Conservation (phyloP, 192 early-diverging fungal species). For the Linnemannia elongata region DNA sequence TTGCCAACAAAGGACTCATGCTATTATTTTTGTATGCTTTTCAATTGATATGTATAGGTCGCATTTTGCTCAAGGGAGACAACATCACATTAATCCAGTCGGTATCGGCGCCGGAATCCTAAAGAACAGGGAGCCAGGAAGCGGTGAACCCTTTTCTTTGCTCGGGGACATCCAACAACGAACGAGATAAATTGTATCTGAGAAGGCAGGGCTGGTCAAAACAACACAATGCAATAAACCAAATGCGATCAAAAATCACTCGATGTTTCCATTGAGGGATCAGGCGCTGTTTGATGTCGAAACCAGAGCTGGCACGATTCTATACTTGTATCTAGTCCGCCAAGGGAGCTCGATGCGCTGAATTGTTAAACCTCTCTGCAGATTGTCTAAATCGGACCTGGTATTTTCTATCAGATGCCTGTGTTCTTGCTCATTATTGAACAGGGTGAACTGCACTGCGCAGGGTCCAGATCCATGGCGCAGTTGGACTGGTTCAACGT, state of each 20-base stretch:
- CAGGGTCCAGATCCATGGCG: not conserved
- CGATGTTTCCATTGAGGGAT: too few relatives aligned
- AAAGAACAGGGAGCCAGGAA: conserved; percentile 7
- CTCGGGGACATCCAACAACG: not conserved
- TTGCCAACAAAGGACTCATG: not conserved
- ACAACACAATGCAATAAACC: not conserved
- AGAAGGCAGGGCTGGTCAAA: not conserved
- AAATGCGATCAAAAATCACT: not conserved
- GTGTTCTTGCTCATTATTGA: too few relatives aligned
- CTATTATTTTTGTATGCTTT: not conserved
- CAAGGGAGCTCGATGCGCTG: too few relatives aligned
- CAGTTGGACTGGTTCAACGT: not conserved
- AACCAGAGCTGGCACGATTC: too few relatives aligned
- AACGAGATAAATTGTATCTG: not conserved
- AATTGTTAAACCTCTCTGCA: too few relatives aligned
- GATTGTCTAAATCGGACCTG: too few relatives aligned
- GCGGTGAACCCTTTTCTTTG: not conserved
- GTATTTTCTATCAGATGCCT: too few relatives aligned
- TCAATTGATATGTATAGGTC: conserved; percentile 58
- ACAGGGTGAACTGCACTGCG: not conserved
- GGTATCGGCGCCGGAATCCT: conserved; percentile 43
- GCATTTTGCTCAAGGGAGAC: conserved; percentile 97
- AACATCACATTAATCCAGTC: conserved; percentile 93
- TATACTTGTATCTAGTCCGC: too few relatives aligned
- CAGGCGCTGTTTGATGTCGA: too few relatives aligned